A percentile compares a stretch with the other conserved stretches of the same genome.
Conservation (phyloP, 345 rosid genomes). For the Hevea brasiliensis region DNA sequence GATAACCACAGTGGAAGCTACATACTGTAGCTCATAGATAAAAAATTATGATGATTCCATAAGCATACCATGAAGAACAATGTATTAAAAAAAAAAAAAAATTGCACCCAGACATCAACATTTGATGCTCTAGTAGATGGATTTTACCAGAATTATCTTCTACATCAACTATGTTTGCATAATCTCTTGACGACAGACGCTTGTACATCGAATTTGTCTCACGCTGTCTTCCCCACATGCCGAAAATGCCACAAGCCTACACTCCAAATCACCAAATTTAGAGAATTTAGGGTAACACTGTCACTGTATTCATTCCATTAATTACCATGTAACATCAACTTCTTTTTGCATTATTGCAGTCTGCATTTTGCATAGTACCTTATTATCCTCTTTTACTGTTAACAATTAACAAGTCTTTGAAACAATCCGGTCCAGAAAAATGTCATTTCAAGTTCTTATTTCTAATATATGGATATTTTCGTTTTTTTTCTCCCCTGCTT, state of each 20-base stretch:
- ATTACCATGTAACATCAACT: too few relatives aligned
- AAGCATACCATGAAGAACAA: not conserved
- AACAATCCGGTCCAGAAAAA: too few relatives aligned
- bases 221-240: slow-evolving; percentile 66
- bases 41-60: slow-evolving; percentile 9
- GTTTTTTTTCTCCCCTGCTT: too few relatives aligned
- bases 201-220: slow-evolving; percentile 61
- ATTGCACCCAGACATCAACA: not conserved
- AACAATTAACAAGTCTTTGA: too few relatives aligned
- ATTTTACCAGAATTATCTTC: slow-evolving; percentile 66
- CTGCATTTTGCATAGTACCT: too few relatives aligned
- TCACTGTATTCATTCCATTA: too few relatives aligned
- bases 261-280: not conserved
- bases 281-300: not conserved
- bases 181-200: slow-evolving; percentile 66
- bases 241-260: slow-evolving; percentile 20
- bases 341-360: too few relatives aligned
- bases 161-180: slow-evolving; percentile 40
- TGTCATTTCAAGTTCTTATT: too few relatives aligned
- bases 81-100: not conserved
- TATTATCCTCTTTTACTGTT: too few relatives aligned
- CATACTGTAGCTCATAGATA: not conserved
- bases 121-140: slow-evolving; percentile 6
- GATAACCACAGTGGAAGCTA: not conserved
- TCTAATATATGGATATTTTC: too few relatives aligned